Percentiles rank a stretch among this genome's conserved stretches.
These are phyloP conservation scores for Didymella glomerata DNA, from an alignment of 2,329 filamentous ascomycete genomes.

Conservation along the genomic window DNA sequence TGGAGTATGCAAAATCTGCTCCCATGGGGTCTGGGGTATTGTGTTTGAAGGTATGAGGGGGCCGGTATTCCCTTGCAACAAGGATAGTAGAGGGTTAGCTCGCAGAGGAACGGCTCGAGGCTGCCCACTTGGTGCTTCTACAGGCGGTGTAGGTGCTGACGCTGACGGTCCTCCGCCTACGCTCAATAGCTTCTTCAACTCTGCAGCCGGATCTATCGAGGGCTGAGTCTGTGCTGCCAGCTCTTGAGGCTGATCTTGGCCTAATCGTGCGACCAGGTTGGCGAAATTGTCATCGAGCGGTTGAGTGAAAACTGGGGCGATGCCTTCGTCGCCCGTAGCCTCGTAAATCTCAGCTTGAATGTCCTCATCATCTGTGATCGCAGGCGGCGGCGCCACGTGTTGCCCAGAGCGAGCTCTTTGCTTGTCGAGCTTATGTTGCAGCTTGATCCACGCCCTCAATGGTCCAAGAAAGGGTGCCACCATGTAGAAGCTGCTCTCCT, in stretches of 20 bases:
- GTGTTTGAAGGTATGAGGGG: constrained; percentile 23
- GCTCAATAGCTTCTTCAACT: constrained; percentile 62
- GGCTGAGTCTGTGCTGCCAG: constrained; percentile 35
- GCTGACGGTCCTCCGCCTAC: constrained; percentile 48
- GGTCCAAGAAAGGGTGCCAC: constrained; percentile 89
- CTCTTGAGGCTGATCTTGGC: constrained; percentile 41
- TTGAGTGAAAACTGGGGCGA: constrained; percentile 17
- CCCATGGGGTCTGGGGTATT: constrained; percentile 59
- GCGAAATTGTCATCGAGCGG: constrained; percentile 38
- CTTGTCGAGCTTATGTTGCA: constrained; percentile 78
- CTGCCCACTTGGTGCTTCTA: constrained; percentile 43
- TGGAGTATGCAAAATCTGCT: constrained; percentile 61
- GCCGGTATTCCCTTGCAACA: constrained; percentile 55
- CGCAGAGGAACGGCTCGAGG: constrained; percentile 56
- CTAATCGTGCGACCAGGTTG: constrained; percentile 43
- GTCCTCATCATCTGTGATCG: constrained; percentile 45
- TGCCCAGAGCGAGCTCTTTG: constrained; percentile 50
- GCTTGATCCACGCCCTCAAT: constrained; percentile 88
- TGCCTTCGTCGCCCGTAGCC: constrained; percentile 37
- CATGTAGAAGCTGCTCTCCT: constrained; percentile 95
- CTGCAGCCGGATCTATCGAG: constrained; percentile 57
- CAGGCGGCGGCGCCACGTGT: constrained; percentile 29
- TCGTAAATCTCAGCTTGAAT: constrained; percentile 39
- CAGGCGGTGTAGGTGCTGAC: constrained; percentile 36
- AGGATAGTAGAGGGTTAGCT: constrained; percentile 62